Evolutionary conservation across 2,329 filamentous ascomycete species (phyloP), one percentile per base, ranked within the genome.

Genomic region (Cryphonectria parasitica): DNA sequence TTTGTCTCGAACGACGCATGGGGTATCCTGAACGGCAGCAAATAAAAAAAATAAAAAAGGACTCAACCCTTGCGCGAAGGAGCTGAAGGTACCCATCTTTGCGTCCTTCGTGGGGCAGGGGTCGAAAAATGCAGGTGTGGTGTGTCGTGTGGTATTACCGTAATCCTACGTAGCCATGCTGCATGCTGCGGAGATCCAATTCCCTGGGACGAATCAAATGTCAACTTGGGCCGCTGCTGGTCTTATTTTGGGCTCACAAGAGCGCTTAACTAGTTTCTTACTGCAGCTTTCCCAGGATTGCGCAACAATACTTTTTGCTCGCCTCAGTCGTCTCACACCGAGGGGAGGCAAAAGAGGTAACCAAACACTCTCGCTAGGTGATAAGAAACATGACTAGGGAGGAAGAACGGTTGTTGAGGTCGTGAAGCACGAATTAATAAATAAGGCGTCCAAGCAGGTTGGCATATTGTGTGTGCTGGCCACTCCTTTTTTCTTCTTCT

Each of bases 221-320:
- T 19, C 54, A 15, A 5, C 5, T 3, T 3, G 25, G 54, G 25
- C 2, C 25, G 28, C 25, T 31, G 28, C 13, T 17, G 25, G 54
- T 58, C 28, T 58, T 58, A 34, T 58, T 58, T 58, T 58, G 54
- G 54, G 54, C 54, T 17, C 54, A 17, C 54, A 58, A 49, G 45
- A 49, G 54, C 54, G 25, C 25, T 31, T 58, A 58, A 58, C 54
- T 58, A 58, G 25, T 58, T 58, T 58, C 54, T 58, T 58, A 58
- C 54, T 31, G 54, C 54, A 58, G 45, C 54, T 28, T 56, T 13
- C 17, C 41, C 13, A 49, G 22, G 45, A 19, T 34, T 58, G 54
- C 7, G 28, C 25, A 15, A 19, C 25, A 31, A 31, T 19, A 13
- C 25, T 28, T 3, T 49, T 49, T n/a, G 43, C 52, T 15, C 25